A percentile compares a stretch with the other conserved stretches of the same genome.
Evolutionary conservation across 768 basidiomycete genomes (phyloP).

Genomic region (Russula ochroleuca): DNA sequence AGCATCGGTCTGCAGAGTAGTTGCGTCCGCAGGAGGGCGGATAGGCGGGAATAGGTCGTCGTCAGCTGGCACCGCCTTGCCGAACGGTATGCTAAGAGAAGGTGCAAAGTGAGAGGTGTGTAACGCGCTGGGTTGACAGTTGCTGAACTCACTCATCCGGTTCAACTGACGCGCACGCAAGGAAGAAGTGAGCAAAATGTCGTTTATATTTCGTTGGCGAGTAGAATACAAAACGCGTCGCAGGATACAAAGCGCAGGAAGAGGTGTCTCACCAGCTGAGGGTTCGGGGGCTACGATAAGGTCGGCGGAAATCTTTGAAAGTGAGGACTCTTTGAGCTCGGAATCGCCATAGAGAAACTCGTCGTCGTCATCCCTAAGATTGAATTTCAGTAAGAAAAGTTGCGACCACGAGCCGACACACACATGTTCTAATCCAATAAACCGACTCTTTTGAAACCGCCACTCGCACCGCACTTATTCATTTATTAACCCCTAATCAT

Average conservation of each 20-base stretch:
- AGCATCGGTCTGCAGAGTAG: constrained; percentile 17
- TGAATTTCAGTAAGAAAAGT: constrained; percentile 18
- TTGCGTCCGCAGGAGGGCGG: constrained; percentile 27
- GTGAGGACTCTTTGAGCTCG: constrained; percentile 19
- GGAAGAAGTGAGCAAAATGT: constrained; percentile 24
- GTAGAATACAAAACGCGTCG: constrained; percentile 26
- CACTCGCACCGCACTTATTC: background rate
- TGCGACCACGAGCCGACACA: constrained; percentile 20
- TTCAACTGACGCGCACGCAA: constrained; percentile 25
- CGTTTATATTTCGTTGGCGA: constrained; percentile 23
- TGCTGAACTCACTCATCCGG: constrained; percentile 27
- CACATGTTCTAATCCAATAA: constrained; percentile 23
- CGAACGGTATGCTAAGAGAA: constrained; percentile 18
- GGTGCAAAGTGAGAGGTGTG: constrained; percentile 2
- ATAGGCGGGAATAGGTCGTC: constrained; percentile 15
- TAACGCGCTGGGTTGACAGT: background rate
- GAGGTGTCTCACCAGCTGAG: constrained; percentile 21
- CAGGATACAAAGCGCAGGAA: background rate
- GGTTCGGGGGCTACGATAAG: constrained; percentile 42
- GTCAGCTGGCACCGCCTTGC: constrained; percentile 11
- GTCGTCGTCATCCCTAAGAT: constrained; percentile 35
- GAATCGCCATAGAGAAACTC: constrained; percentile 36
- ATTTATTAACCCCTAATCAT: background rate
- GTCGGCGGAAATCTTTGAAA: constrained; percentile 29
- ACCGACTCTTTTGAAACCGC: background rate